These are phyloP conservation scores for Podospora conica DNA, from an alignment of 495 filamentous ascomycete species.

Conservation along the genomic window DNA sequence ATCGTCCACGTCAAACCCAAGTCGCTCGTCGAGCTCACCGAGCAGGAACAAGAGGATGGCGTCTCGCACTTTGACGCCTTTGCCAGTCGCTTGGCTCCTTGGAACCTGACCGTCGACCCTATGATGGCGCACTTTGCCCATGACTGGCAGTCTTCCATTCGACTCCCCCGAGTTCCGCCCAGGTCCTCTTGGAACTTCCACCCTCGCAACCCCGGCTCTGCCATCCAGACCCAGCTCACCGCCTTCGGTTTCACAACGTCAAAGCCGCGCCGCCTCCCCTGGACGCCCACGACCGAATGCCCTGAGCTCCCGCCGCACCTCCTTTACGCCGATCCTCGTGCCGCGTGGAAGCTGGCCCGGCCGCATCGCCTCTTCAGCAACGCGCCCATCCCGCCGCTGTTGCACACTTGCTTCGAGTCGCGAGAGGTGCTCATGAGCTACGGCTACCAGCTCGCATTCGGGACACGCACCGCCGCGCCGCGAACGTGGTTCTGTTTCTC, in stretches of 20 bases:
- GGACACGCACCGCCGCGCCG: constrained; percentile 11
- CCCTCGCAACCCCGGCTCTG: background rate
- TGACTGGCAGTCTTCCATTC: background rate
- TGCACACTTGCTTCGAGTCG: constrained; percentile 17
- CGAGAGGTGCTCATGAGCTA: constrained; percentile 5
- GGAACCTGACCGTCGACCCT: background rate
- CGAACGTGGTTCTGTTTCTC: constrained; percentile 18
- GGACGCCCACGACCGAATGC: background rate
- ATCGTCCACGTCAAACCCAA: background rate
- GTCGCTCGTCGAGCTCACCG: background rate
- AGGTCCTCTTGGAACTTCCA: background rate
- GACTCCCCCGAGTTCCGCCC: background rate
- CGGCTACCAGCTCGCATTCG: constrained; percentile 18
- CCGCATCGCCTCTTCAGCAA: constrained; percentile 6
- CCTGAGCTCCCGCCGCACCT: background rate
- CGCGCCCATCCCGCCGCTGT: constrained; percentile 16
- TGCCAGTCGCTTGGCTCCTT: background rate
- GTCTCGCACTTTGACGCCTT: background rate
- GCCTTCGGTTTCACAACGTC: background rate
- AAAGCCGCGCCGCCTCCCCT: background rate
- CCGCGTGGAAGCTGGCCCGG: background rate
- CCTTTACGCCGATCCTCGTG: background rate
- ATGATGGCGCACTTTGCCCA: background rate
- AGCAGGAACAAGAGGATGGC: background rate
- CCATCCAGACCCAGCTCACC: background rate